These are phyloP conservation scores for Calonectria multiphialidica DNA, from an alignment of 2,329 filamentous ascomycete species.

Conservation along the genomic window DNA sequence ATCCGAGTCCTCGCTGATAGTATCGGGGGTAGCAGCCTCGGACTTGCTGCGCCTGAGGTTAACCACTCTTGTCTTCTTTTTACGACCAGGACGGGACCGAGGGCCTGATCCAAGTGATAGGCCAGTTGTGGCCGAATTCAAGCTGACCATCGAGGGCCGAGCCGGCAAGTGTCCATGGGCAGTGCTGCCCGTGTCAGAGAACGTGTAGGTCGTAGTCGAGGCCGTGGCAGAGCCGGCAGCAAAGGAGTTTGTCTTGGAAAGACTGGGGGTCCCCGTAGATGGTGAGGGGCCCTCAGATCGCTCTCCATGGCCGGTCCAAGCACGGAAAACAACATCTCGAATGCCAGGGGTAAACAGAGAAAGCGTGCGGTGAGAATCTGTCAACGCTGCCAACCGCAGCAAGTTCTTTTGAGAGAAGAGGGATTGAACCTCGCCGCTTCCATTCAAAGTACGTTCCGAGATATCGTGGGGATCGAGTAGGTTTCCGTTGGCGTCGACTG, in stretches of 20 bases:
- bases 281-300: slow-evolving; percentile 70
- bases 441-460: slow-evolving; percentile 82
- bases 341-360: slow-evolving; percentile 95
- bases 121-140: slow-evolving; percentile 71
- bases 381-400: slow-evolving; percentile 83
- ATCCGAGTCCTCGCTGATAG: slow-evolving; percentile 63
- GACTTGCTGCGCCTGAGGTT: slow-evolving; percentile 78
- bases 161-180: slow-evolving; percentile 73
- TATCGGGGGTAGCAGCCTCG: slow-evolving; percentile 65
- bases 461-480: slow-evolving; percentile 81
- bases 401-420: slow-evolving; percentile 97
- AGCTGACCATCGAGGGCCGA: slow-evolving; percentile 74
- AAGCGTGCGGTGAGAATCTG: slow-evolving; percentile 89
- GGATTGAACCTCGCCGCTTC: slow-evolving; percentile 84
- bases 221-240: slow-evolving; percentile 55
- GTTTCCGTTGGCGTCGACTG: slow-evolving; percentile 84
- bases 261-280: slow-evolving; percentile 60
- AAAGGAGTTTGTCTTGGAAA: slow-evolving; percentile 75
- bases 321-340: slow-evolving; percentile 88
- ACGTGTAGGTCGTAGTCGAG: slow-evolving; percentile 73
- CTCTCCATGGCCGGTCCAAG: slow-evolving; percentile 87
- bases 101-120: slow-evolving; percentile 73
- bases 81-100: slow-evolving; percentile 74
- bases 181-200: slow-evolving; percentile 77
- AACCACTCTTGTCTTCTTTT: slow-evolving; percentile 87